Evolutionary conservation across 1,284 basidiomycete species (phyloP).

Genomic region (Ganoderma boninense): DNA sequence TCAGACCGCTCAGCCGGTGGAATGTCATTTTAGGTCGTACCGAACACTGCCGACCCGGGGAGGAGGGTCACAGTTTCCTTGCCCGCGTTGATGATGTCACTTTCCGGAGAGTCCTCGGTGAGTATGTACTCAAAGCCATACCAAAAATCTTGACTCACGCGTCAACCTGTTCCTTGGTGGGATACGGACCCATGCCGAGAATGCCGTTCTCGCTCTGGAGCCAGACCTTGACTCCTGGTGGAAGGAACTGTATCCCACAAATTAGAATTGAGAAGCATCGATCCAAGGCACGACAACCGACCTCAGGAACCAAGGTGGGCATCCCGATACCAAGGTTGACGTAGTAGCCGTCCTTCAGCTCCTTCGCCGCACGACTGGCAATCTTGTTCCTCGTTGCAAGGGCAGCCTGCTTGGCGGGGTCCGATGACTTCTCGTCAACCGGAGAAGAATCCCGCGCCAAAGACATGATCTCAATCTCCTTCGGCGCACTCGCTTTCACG

Average conservation of each 20-base stretch:
- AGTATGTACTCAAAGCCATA: slow-evolving; percentile 11
- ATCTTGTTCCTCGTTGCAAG: slow-evolving; percentile 72
- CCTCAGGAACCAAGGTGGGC: slow-evolving; percentile 88
- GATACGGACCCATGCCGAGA: slow-evolving; percentile 95
- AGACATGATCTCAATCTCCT: slow-evolving; percentile 83
- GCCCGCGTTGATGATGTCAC: slow-evolving; percentile 94
- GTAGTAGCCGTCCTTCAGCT: slow-evolving; percentile 91
- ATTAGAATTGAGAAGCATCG: background rate
- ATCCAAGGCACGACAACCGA: slow-evolving; percentile 15
- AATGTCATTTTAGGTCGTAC: slow-evolving; percentile 46
- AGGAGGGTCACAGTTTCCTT: slow-evolving; percentile 95
- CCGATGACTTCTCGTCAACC: slow-evolving; percentile 35
- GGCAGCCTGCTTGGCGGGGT: slow-evolving; percentile 59
- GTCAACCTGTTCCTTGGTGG: slow-evolving; percentile 87
- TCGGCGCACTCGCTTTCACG: slow-evolving; percentile 79
- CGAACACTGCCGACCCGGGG: slow-evolving; percentile 93
- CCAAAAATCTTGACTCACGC: slow-evolving; percentile 64
- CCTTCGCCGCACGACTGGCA: slow-evolving; percentile 87
- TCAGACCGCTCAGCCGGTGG: slow-evolving; percentile 10
- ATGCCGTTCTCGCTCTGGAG: slow-evolving; percentile 96
- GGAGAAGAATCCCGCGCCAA: slow-evolving; percentile 52
- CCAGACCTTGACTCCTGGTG: slow-evolving; percentile 86
- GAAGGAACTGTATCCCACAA: slow-evolving; percentile 62
- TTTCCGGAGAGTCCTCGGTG: slow-evolving; percentile 39
- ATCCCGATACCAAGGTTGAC: slow-evolving; percentile 82